Evolutionary conservation across 2,329 filamentous ascomycete genomes (phyloP).

Genomic region (Trichoderma aggressivum): DNA sequence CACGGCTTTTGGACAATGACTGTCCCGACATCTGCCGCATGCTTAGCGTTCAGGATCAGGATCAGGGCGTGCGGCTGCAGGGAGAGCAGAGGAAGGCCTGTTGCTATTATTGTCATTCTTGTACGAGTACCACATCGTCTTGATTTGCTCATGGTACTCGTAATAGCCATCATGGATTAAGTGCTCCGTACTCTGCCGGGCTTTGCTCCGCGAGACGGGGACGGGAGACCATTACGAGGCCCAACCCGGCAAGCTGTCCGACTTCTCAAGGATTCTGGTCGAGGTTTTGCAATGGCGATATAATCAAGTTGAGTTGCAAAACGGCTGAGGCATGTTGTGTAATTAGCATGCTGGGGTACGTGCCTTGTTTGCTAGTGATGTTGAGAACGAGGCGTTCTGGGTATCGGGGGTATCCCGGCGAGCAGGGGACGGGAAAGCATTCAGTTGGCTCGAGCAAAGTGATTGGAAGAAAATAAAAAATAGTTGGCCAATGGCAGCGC

Average conservation of each 20-base stretch:
- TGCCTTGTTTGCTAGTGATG: not conserved
- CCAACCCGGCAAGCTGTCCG: not conserved
- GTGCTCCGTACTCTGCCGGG: not conserved
- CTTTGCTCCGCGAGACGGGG: not conserved
- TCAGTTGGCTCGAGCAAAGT: not conserved
- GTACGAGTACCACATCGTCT: not conserved
- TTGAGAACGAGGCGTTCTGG: slow-evolving; percentile 8
- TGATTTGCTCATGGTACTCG: not conserved
- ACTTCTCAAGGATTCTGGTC: not conserved
- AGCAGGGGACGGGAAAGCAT: slow-evolving; percentile 6
- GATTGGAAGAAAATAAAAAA: slow-evolving; percentile 18
- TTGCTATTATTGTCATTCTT: slow-evolving; percentile 9
- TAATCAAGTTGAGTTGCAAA: not conserved
- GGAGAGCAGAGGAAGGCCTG: not conserved
- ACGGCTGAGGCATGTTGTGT: not conserved
- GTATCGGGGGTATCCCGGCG: slow-evolving; percentile 12
- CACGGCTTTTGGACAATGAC: not conserved
- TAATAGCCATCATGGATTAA: not conserved
- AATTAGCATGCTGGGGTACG: slow-evolving; percentile 4
- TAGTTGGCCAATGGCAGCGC: slow-evolving; percentile 7
- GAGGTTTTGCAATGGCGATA: not conserved
- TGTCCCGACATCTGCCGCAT: slow-evolving; percentile 5
- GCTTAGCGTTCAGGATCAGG: not conserved
- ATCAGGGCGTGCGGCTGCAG: not conserved
- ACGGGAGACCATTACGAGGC: not conserved